These are phyloP conservation scores for Pogostemon cablin DNA, from an alignment of 257 asterid genomes.

Conservation along the genomic window DNA sequence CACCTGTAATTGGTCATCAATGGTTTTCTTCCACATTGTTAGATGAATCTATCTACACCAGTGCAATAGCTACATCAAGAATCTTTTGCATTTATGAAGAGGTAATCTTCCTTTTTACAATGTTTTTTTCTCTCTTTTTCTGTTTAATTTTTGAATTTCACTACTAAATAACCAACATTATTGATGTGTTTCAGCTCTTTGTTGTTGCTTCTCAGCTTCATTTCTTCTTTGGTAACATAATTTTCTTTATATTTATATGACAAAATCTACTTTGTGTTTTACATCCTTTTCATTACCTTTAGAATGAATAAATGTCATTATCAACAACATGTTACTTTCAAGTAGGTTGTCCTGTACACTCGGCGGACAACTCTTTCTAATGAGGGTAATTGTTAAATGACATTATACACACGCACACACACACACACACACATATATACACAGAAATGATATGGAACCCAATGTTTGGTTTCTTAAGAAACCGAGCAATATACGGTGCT, in stretches of 20 bases:
- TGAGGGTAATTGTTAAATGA: constrained; percentile 14
- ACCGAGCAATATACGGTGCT: too few species aligned
- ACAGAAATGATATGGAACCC: too few species aligned
- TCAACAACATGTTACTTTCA: constrained; percentile 2
- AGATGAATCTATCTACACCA: constrained; percentile 53
- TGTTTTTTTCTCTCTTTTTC: constrained; percentile 15
- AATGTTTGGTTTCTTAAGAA: too few species aligned
- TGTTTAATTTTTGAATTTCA: constrained; percentile 1
- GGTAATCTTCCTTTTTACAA: constrained; percentile 39
- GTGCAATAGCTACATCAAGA: constrained; percentile 78
- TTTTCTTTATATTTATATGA: constrained; percentile 19
- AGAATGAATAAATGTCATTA: background rate
- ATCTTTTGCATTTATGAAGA: constrained; percentile 92
- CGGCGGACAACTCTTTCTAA: constrained; percentile 3
- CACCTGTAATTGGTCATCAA: constrained; percentile 79
- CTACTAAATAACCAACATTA: constrained; percentile 18
- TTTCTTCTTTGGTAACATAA: constrained; percentile 6
- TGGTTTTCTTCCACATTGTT: constrained; percentile 71
- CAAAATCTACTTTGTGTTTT: constrained; percentile 7
- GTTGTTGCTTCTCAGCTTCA: constrained; percentile 16
- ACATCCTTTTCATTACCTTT: background rate
- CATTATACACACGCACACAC: too few species aligned
- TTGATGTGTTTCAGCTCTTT: constrained; percentile 7
- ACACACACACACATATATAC: too few species aligned
- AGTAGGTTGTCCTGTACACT: background rate